A percentile compares a stretch with the other conserved stretches of the same genome.
Evolutionary conservation across 2,329 filamentous ascomycete genomes (phyloP).

Genomic region (Cordyceps fumosorosea): DNA sequence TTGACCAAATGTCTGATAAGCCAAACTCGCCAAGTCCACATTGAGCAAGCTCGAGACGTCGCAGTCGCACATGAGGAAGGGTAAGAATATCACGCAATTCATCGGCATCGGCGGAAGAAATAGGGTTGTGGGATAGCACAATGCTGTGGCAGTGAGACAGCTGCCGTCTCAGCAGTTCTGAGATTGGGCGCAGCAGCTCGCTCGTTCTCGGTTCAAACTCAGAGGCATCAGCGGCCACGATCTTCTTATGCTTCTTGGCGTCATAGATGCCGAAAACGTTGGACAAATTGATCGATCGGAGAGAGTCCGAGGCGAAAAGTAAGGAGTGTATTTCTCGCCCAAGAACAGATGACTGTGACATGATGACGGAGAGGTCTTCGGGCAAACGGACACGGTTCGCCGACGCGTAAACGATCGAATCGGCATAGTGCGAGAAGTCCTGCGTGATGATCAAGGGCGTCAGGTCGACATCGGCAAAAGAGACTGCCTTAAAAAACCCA

Average conservation of each 20-base stretch:
- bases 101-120: slow-evolving; percentile 40
- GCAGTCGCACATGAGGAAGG: slow-evolving; percentile 34
- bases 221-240: slow-evolving; percentile 17
- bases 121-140: slow-evolving; percentile 41
- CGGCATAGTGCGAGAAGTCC: slow-evolving; percentile 38
- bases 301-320: slow-evolving; percentile 48
- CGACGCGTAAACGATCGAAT: slow-evolving; percentile 45
- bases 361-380: slow-evolving; percentile 40
- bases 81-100: slow-evolving; percentile 38
- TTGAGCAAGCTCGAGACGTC: slow-evolving; percentile 42
- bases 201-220: slow-evolving; percentile 22
- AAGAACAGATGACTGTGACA: slow-evolving; percentile 44
- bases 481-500: slow-evolving; percentile 53
- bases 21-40: slow-evolving; percentile 45
- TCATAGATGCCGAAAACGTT: slow-evolving; percentile 31
- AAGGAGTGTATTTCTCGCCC: slow-evolving; percentile 52
- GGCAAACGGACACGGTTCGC: slow-evolving; percentile 44
- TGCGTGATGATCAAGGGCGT: slow-evolving; percentile 31
- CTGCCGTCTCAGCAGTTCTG: slow-evolving; percentile 42
- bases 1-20: slow-evolving; percentile 41
- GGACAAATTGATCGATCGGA: slow-evolving; percentile 47
- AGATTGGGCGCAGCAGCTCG: slow-evolving; percentile 42
- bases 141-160: slow-evolving; percentile 45
- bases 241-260: slow-evolving; percentile 18
- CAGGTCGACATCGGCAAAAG: slow-evolving; percentile 46